Percentiles rank a stretch among this genome's conserved stretches.
These are phyloP conservation scores for Myriosclerotinia scirpicola DNA, from an alignment of 2,329 filamentous ascomycete genomes.

Conservation along the genomic window DNA sequence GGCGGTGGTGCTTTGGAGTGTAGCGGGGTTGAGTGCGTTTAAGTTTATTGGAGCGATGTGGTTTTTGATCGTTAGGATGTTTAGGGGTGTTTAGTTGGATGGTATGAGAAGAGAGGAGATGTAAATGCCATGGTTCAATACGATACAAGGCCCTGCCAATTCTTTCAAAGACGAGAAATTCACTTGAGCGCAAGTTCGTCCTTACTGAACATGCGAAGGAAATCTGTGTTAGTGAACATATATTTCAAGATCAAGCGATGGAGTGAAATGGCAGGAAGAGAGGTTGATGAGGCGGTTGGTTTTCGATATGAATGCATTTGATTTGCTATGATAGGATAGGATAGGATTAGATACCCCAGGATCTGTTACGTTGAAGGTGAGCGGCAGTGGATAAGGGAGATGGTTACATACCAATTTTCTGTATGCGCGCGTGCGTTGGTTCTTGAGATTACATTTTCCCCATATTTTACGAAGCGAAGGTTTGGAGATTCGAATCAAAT, in stretches of 20 bases:
- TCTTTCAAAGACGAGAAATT: too few relatives aligned
- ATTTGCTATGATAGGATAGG: conserved; percentile 10
- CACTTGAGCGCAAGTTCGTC: too few relatives aligned
- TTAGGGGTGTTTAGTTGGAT: conserved; percentile 63
- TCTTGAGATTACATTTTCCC: neutral
- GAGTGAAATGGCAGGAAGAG: neutral
- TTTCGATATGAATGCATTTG: conserved; percentile 10
- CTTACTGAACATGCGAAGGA: too few relatives aligned
- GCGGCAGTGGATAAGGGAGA: neutral
- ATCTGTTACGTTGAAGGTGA: neutral
- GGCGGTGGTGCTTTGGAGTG: conserved; percentile 42
- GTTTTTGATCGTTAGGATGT: conserved; percentile 81
- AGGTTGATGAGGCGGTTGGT: neutral
- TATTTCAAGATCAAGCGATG: too few relatives aligned
- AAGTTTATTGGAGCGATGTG: conserved; percentile 42
- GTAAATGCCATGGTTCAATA: too few relatives aligned
- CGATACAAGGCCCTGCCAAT: too few relatives aligned
- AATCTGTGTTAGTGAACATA: too few relatives aligned
- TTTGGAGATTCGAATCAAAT: too few relatives aligned
- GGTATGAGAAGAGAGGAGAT: neutral
- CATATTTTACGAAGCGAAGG: neutral
- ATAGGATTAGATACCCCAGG: conserved; percentile 19
- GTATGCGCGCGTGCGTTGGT: conserved; percentile 1
- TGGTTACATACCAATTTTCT: neutral
- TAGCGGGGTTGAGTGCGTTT: conserved; percentile 40